phyloP scores from a whole-genome alignment of 768 basidiomycete genomes.

The Tricholoma sp. region DNA sequence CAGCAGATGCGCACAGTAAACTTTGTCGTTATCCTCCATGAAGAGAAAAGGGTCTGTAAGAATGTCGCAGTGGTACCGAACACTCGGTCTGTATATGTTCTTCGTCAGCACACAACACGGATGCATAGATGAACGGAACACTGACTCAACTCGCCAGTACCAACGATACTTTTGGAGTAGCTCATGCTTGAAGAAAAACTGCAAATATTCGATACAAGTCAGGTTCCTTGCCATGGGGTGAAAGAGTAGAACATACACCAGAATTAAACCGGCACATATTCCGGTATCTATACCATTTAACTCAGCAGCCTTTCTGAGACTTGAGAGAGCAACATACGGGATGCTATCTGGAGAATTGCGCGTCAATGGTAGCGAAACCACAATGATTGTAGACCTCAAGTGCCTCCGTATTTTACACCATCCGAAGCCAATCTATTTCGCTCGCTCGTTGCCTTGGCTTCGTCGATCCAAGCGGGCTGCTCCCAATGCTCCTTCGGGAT shows the following conservation, averaged over 20 bases:
- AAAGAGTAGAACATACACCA: constrained; percentile 36
- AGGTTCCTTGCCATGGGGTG: constrained; percentile 4
- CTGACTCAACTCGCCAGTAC: constrained; percentile 62
- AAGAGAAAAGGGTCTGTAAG: constrained; percentile 64
- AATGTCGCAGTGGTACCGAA: constrained; percentile 74
- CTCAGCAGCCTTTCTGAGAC: neutral
- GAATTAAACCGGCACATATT: constrained; percentile 79
- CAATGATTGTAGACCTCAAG: constrained; percentile 9
- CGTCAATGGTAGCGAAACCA: neutral
- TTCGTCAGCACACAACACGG: neutral
- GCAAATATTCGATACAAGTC: neutral
- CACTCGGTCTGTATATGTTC: constrained; percentile 49
- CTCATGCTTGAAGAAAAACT: constrained; percentile 75
- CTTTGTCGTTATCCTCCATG: constrained; percentile 68
- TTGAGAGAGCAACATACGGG: constrained; percentile 20
- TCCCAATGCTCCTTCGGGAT: constrained; percentile 70
- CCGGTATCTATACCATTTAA: constrained; percentile 46
- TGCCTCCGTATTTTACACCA: constrained; percentile 40
- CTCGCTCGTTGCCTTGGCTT: constrained; percentile 50
- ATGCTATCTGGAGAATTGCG: constrained; percentile 16
- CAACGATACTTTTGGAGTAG: constrained; percentile 66
- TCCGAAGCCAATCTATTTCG: constrained; percentile 58
- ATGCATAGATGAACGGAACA: neutral
- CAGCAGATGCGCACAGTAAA: constrained; percentile 46
- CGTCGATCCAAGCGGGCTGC: constrained; percentile 78